Evolutionary conservation across 2,329 filamentous ascomycete species (phyloP).

Genomic region (Exophiala lecanii-corni): DNA sequence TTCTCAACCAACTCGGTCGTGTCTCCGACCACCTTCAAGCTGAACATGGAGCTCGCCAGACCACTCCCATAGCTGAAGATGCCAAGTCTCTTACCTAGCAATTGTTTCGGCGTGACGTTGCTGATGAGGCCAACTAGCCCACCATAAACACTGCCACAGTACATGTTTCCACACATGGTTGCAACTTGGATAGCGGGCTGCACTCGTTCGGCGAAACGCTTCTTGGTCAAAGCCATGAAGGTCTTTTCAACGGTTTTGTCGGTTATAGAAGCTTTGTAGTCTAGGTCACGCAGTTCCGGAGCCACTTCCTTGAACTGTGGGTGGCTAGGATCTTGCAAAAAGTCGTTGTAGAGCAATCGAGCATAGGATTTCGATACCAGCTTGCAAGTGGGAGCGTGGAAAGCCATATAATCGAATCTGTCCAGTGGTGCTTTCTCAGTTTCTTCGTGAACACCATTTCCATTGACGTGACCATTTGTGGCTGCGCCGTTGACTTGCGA

Average conservation of each 20-base stretch:
- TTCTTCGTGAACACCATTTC: conserved; percentile 41
- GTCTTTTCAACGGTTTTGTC: conserved; percentile 84
- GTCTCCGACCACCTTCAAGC: conserved; percentile 60
- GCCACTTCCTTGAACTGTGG: conserved; percentile 69
- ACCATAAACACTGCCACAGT: conserved; percentile 56
- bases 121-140: conserved; percentile 57
- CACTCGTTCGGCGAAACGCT: conserved; percentile 75
- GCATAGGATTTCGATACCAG: conserved; percentile 80
- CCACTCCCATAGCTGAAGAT: conserved; percentile 78
- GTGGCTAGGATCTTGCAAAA: conserved; percentile 63
- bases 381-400: conserved; percentile 85
- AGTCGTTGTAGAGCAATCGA: conserved; percentile 81
- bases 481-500: conserved; percentile 33
- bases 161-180: conserved; percentile 68
- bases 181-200: conserved; percentile 68
- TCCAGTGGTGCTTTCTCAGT: conserved; percentile 62
- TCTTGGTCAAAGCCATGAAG: conserved; percentile 79
- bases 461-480: conserved; percentile 37
- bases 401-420: conserved; percentile 77
- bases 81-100: conserved; percentile 67
- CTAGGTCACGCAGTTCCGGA: conserved; percentile 69
- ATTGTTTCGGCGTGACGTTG: conserved; percentile 57
- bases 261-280: conserved; percentile 71
- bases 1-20: conserved; percentile 63
- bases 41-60: conserved; percentile 70